Evolutionary conservation across 495 filamentous ascomycete species (phyloP).

Genomic region (Penicillium malachiteum): DNA sequence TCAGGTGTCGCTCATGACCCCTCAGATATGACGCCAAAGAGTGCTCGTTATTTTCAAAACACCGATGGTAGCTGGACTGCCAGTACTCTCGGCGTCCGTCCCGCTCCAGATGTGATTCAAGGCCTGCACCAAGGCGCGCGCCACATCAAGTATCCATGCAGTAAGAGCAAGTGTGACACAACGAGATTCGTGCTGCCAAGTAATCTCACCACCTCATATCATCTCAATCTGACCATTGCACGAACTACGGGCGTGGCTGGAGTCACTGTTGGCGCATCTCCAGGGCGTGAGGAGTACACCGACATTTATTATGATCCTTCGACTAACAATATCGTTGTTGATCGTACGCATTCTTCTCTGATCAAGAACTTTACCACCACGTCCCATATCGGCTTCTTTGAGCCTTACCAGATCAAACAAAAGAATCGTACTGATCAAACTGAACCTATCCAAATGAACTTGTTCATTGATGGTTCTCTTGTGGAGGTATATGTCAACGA

Average conservation of each 20-base stretch:
- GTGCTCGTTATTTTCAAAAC: constrained; percentile 13
- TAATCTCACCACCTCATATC: constrained; percentile 10
- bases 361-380: constrained; percentile 9
- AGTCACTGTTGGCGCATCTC: constrained; percentile 13
- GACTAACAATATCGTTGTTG: constrained; percentile 10
- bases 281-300: constrained; percentile 15
- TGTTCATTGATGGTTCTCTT: constrained; percentile 18
- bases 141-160: constrained; percentile 10
- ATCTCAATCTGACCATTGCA: constrained; percentile 10
- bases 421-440: neutral
- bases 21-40: neutral
- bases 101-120: constrained; percentile 12
- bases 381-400: constrained; percentile 13
- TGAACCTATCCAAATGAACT: constrained; percentile 11
- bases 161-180: constrained; percentile 2
- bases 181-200: neutral
- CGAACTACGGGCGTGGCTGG: constrained; percentile 12
- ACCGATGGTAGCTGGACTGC: constrained; percentile 15
- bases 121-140: constrained; percentile 12
- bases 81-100: constrained; percentile 15
- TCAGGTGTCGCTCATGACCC: neutral
- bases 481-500: constrained; percentile 19
- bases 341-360: constrained; percentile 13
- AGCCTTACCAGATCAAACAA: constrained; percentile 7
- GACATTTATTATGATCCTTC: constrained; percentile 16